A percentile compares a stretch with the other conserved stretches of the same genome.
These are phyloP conservation scores for Phytophthora melonis DNA, from an alignment of 352 stramenopile species.

Conservation along the genomic window DNA sequence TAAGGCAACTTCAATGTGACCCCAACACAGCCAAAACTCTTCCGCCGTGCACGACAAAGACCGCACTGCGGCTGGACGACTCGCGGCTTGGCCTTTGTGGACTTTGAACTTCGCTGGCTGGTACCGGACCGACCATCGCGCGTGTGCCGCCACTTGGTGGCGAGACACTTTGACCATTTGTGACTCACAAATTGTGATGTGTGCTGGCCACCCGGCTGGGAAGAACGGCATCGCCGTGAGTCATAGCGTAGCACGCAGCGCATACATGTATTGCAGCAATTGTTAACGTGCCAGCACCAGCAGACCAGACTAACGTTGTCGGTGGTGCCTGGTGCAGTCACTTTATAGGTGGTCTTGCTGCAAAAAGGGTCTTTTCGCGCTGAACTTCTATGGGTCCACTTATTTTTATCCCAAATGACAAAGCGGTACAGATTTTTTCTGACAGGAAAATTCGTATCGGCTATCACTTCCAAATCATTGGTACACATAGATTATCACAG, in stretches of 20 bases:
- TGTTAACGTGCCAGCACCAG: no score
- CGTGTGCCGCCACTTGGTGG: conserved; percentile 28
- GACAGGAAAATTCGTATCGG: not conserved
- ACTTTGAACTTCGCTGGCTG: conserved; percentile 21
- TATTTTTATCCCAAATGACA: conserved; percentile 1
- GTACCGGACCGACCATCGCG: conserved; percentile 5
- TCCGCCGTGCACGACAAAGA: conserved; percentile 13
- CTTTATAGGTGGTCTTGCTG: not conserved
- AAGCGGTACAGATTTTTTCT: not conserved
- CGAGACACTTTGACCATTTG: conserved; percentile 16
- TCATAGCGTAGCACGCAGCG: not conserved
- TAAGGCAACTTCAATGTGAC: conserved; percentile 19
- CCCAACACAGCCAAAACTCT: not conserved
- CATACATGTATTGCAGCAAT: not conserved
- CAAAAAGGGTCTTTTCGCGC: not conserved
- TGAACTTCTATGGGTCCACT: not conserved
- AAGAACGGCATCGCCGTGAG: not conserved
- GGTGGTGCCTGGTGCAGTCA: no score
- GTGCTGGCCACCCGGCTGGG: no score
- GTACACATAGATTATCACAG: not conserved
- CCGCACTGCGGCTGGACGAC: conserved; percentile 11
- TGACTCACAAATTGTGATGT: no score
- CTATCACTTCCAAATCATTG: not conserved
- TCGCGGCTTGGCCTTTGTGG: no score
- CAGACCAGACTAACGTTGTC: no score